Conservation (phyloP, 129 eudicot species). For the Ambrosia artemisiifolia region DNA sequence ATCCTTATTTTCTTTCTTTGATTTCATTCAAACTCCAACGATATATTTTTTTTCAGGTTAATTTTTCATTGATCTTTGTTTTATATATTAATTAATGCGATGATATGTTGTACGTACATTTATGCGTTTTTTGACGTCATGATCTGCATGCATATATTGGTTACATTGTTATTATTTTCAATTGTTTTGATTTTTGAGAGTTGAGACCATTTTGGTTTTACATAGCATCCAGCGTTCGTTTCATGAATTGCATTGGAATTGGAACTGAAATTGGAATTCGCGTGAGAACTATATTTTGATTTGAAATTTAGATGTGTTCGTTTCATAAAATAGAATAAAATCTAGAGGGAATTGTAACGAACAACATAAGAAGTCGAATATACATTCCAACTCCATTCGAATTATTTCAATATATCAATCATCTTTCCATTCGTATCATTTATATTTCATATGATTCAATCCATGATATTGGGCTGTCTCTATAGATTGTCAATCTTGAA, state of each 20-base stretch:
- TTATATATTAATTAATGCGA: not conserved
- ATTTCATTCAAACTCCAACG: not conserved
- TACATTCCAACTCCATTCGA: no score
- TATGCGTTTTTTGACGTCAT: not conserved
- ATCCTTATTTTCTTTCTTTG: not conserved
- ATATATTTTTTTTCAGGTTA: slow-evolving; percentile 23
- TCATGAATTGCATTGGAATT: no score
- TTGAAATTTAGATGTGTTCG: no score
- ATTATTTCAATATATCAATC: no score
- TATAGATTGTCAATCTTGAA: not conserved
- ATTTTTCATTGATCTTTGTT: not conserved
- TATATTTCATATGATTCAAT: not conserved
- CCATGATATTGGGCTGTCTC: not conserved
- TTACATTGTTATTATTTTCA: slow-evolving; percentile 5
- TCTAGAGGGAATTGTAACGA: no score
- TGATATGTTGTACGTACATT: not conserved
- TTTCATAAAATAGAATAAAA: no score
- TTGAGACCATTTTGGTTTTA: not conserved
- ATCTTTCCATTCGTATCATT: not conserved
- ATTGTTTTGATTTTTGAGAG: not conserved
- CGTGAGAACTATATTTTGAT: no score
- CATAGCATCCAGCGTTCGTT: no score
- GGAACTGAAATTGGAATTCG: no score
- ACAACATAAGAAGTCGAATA: no score
- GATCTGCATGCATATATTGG: not conserved